Conservation (phyloP, 768 basidiomycete genomes). For the Boletus pseudopeckii region DNA sequence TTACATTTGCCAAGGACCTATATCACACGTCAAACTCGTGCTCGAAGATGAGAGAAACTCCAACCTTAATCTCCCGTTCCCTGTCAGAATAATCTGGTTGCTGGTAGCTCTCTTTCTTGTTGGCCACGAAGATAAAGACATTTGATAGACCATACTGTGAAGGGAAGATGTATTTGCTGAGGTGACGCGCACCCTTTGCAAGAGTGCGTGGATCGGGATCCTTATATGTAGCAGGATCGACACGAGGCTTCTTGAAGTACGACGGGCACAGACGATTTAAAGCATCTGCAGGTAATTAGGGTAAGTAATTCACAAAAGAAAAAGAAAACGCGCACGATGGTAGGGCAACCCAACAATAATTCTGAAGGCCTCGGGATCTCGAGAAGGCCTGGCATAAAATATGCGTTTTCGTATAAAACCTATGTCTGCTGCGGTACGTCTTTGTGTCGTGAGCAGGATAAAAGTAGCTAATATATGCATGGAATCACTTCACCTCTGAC, state of each 20-base stretch:
- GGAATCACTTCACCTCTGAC: conserved; percentile 19
- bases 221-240: conserved; percentile 28
- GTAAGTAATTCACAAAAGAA: neutral
- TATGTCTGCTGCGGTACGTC: conserved; percentile 49
- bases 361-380: conserved; percentile 44
- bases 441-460: conserved; percentile 19
- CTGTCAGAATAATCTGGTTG: conserved; percentile 56
- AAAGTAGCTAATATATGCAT: neutral
- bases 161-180: conserved; percentile 85
- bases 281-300: conserved; percentile 46
- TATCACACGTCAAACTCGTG: neutral
- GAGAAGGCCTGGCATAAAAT: conserved; percentile 64
- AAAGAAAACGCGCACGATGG: conserved; percentile 47
- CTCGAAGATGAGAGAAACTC: neutral
- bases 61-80: conserved; percentile 69
- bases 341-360: conserved; percentile 65
- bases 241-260: conserved; percentile 33
- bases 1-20: conserved; percentile 47
- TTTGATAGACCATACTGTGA: conserved; percentile 67
- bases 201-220: conserved; percentile 48
- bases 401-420: conserved; percentile 51
- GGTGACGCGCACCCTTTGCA: conserved; percentile 51
- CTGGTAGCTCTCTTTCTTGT: conserved; percentile 28
- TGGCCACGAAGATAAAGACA: conserved; percentile 43
- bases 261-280: conserved; percentile 56